phyloP scores from a whole-genome alignment of 495 filamentous ascomycete species.

The Hamigera avellanea region DNA sequence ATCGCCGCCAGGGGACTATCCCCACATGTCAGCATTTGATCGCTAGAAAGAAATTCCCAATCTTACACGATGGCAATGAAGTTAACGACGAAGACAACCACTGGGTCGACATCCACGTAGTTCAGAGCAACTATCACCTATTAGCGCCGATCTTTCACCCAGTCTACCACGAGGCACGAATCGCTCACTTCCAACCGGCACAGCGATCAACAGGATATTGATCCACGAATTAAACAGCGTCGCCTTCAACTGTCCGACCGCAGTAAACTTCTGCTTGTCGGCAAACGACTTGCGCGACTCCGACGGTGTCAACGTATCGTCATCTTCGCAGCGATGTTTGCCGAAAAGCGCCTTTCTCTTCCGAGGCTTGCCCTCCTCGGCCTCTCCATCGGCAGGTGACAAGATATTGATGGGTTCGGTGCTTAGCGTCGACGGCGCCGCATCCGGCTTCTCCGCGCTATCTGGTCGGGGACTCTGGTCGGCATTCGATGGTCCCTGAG shows the following conservation, averaged over 20 bases:
- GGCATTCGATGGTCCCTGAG: slow-evolving; percentile 14
- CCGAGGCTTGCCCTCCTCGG: slow-evolving; percentile 11
- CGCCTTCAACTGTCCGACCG: slow-evolving; percentile 56
- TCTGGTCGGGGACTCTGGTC: slow-evolving; percentile 6
- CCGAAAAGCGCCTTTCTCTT: slow-evolving; percentile 16
- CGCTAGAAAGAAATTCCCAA: neutral
- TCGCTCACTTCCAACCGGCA: slow-evolving; percentile 51
- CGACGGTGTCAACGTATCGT: slow-evolving; percentile 1
- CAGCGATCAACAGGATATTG: slow-evolving; percentile 69
- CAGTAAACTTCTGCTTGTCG: slow-evolving; percentile 46
- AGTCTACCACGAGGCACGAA: neutral
- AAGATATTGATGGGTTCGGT: slow-evolving; percentile 27
- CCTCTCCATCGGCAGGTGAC: slow-evolving; percentile 1
- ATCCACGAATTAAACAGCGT: slow-evolving; percentile 74
- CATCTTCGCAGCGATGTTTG: slow-evolving; percentile 5
- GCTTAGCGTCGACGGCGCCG: slow-evolving; percentile 21
- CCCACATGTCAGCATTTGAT: slow-evolving; percentile 1
- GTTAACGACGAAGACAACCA: slow-evolving; percentile 72
- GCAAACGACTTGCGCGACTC: slow-evolving; percentile 12
- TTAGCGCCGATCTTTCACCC: slow-evolving; percentile 5
- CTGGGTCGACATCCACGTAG: slow-evolving; percentile 42
- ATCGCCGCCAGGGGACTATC: slow-evolving; percentile 40
- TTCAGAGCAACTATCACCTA: slow-evolving; percentile 46
- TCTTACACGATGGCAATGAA: slow-evolving; percentile 69
- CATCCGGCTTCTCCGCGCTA: slow-evolving; percentile 5